Percentiles rank a stretch among this genome's conserved stretches.
Evolutionary conservation across 768 basidiomycete genomes (phyloP).

Genomic region (Podaxis carcinomalis): DNA sequence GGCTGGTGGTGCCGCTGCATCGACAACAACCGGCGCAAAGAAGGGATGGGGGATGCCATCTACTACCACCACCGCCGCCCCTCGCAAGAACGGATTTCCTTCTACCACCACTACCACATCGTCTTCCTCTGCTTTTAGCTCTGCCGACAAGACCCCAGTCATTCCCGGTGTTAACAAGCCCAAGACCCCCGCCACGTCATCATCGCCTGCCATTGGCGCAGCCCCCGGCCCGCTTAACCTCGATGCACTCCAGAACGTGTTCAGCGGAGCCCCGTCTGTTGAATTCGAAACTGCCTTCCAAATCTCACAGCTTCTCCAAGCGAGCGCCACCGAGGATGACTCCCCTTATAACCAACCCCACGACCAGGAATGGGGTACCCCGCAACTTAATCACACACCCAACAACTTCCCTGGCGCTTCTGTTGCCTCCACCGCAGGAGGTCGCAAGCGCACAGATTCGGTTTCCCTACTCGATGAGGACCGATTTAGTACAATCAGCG

Average conservation of each 20-base stretch:
- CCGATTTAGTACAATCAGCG: constrained; percentile 6
- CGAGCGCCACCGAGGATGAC: neutral
- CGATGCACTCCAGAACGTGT: neutral
- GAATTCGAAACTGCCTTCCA: constrained; percentile 2
- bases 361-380: constrained; percentile 4
- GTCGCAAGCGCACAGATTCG: constrained; percentile 3
- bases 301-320: constrained; percentile 2
- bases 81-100: neutral
- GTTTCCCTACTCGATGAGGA: constrained; percentile 8
- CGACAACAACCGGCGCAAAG: neutral
- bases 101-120: neutral
- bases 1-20: constrained; percentile 25
- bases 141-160: neutral
- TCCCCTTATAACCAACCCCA: neutral
- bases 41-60: neutral
- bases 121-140: neutral
- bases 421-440: neutral
- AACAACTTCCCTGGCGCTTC: neutral
- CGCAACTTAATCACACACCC: neutral
- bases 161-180: neutral
- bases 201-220: neutral
- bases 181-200: neutral
- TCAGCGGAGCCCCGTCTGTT: neutral
- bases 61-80: neutral
- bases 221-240: neutral